Evolutionary conservation across 495 filamentous ascomycete genomes (phyloP).

Genomic region (Penicillium cataractarum): DNA sequence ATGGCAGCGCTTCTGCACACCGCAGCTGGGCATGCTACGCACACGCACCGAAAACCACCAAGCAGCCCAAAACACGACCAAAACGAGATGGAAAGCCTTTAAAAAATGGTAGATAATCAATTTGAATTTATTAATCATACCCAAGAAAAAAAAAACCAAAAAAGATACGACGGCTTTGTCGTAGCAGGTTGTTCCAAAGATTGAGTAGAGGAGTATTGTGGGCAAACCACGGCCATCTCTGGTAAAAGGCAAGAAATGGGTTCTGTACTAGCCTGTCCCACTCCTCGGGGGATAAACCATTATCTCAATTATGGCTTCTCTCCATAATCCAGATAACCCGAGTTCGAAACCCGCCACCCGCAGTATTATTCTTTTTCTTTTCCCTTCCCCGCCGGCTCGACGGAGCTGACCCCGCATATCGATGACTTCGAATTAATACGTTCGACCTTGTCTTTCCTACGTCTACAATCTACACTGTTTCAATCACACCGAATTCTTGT

Average conservation of each 20-base stretch:
- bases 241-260: slow-evolving; percentile 73
- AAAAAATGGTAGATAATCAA: background rate
- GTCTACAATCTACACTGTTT: background rate
- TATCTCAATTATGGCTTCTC: slow-evolving; percentile 20
- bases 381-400: background rate
- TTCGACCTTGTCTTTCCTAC: background rate
- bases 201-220: slow-evolving; percentile 59
- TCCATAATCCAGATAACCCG: background rate
- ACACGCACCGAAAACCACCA: background rate
- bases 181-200: slow-evolving; percentile 58
- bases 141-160: slow-evolving; percentile 27
- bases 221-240: slow-evolving; percentile 67
- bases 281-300: slow-evolving; percentile 35
- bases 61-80: background rate
- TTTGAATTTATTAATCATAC: background rate
- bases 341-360: slow-evolving; percentile 33
- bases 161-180: slow-evolving; percentile 47
- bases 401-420: slow-evolving; percentile 13
- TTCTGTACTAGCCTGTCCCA: slow-evolving; percentile 60
- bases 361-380: slow-evolving; percentile 22
- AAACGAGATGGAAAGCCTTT: background rate
- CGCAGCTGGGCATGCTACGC: background rate
- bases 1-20: background rate
- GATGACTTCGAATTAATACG: slow-evolving; percentile 19
- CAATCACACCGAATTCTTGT: background rate